Percentiles rank a stretch among this genome's conserved stretches.
Conservation (phyloP, 441 rosid genomes). For the Dalechampia spathulata region DNA sequence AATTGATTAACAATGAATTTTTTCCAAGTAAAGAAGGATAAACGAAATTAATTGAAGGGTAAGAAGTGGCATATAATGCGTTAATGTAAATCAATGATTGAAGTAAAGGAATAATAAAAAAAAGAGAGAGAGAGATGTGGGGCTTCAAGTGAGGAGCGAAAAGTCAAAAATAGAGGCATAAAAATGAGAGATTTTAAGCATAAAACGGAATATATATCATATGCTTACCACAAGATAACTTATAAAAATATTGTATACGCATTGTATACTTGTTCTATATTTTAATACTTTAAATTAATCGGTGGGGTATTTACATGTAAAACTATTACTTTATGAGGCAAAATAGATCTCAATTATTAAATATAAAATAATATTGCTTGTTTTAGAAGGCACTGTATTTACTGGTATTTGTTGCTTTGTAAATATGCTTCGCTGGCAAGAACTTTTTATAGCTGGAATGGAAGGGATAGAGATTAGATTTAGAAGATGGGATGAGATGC, state of each 20-base stretch:
- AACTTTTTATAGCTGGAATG: constrained; percentile 12
- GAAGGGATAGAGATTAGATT: constrained; percentile 3
- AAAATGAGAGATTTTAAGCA: background rate
- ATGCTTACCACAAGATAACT: constrained; percentile 6
- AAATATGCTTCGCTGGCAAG: constrained; percentile 31
- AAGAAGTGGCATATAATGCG: too few relatives aligned
- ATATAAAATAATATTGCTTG: background rate
- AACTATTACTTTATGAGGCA: background rate
- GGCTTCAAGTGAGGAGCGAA: background rate
- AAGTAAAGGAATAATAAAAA: background rate
- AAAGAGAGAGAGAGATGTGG: background rate
- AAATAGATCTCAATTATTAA: background rate
- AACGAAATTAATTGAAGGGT: too few relatives aligned
- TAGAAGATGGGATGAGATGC: constrained; percentile 12
- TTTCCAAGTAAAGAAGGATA: too few relatives aligned
- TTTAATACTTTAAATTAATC: background rate
- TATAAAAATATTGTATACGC: background rate
- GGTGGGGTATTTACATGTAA: background rate
- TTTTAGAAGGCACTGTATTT: constrained; percentile 10
- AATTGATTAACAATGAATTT: too few relatives aligned
- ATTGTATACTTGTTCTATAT: background rate
- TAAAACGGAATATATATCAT: background rate
- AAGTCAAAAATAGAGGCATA: constrained; percentile 19
- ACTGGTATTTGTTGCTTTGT: constrained; percentile 8
- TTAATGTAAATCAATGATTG: background rate